phyloP scores from a whole-genome alignment of 139 green algal species.

The Trebouxia sp. region DNA sequence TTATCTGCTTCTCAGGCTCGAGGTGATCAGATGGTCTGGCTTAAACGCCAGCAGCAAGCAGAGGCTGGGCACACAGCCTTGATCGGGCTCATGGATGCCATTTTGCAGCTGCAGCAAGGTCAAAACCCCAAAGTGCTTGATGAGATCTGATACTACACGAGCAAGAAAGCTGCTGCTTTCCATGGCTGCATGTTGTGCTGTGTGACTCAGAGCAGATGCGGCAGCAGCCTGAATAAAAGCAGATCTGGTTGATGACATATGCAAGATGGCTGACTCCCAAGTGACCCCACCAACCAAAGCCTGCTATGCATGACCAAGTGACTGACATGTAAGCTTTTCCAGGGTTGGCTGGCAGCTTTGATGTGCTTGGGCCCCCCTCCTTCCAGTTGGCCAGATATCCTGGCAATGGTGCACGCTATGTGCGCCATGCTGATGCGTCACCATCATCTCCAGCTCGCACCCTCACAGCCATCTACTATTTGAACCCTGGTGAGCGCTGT shows the following conservation, averaged over 20 bases:
- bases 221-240: too few species aligned
- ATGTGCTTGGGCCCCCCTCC: slow-evolving; percentile 58
- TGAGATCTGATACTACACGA: too few species aligned
- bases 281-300: too few species aligned
- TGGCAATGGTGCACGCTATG: slow-evolving; percentile 64
- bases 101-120: slow-evolving; percentile 6
- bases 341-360: slow-evolving; percentile 20
- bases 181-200: too few species aligned
- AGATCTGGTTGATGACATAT: too few species aligned
- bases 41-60: not conserved
- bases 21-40: not conserved
- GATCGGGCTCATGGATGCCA: not conserved
- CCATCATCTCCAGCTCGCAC: slow-evolving; percentile 41
- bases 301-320: too few species aligned
- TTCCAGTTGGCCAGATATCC: slow-evolving; percentile 75
- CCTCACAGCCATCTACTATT: slow-evolving; percentile 73
- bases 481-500: slow-evolving; percentile 51
- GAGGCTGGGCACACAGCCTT: not conserved
- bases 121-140: not conserved
- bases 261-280: too few species aligned
- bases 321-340: not conserved
- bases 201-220: too few species aligned
- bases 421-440: slow-evolving; percentile 65
- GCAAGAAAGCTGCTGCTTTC: too few species aligned
- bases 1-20: too few species aligned